Evolutionary conservation across 257 asterid genomes (phyloP).

Genomic region (Anisodus tanguticus): DNA sequence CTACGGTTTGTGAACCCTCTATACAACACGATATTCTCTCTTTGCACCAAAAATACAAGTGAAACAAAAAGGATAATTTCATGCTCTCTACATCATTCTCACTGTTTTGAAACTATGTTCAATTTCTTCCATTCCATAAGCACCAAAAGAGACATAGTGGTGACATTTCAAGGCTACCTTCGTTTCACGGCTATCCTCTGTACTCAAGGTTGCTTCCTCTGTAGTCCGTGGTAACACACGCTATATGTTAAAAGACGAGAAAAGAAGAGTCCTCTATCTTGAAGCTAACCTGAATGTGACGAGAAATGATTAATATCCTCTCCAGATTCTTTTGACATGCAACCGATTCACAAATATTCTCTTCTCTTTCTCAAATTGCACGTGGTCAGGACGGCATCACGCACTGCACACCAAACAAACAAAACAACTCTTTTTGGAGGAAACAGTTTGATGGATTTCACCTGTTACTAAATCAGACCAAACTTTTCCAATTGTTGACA

Average conservation of each 20-base stretch:
- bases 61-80: neutral
- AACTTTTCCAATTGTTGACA: slow-evolving; percentile 15
- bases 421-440: neutral
- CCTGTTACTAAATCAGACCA: slow-evolving; percentile 1
- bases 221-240: neutral
- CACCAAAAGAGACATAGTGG: slow-evolving; percentile 7
- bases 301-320: neutral
- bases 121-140: neutral
- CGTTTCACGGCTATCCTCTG: neutral
- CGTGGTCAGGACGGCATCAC: neutral
- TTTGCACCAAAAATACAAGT: neutral
- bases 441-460: slow-evolving; percentile 22
- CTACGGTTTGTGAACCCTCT: neutral
- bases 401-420: neutral
- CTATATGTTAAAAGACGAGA: neutral
- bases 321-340: neutral
- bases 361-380: neutral
- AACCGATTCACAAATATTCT: slow-evolving; percentile 2
- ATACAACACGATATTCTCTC: neutral
- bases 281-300: neutral
- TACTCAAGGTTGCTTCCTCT: slow-evolving; percentile 14
- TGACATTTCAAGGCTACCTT: slow-evolving; percentile 3
- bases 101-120: neutral
- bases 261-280: neutral
- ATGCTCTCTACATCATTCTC: neutral